A percentile compares a stretch with the other conserved stretches of the same genome.
These are phyloP conservation scores for Liriodendron chinense DNA, from an alignment of 164 flowering plant species.

Conservation along the genomic window DNA sequence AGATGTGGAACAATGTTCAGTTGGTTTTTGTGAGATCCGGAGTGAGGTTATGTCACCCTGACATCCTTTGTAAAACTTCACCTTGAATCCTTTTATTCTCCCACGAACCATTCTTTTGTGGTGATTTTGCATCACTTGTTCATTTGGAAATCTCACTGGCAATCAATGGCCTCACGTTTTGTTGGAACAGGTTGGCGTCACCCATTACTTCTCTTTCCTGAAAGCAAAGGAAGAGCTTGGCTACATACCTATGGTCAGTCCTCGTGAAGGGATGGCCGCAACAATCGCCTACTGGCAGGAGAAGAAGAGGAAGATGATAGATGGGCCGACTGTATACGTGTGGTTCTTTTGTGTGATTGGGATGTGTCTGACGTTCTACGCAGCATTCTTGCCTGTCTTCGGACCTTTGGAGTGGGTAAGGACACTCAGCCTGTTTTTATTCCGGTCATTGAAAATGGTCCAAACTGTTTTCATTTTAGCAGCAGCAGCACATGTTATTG, in stretches of 20 bases:
- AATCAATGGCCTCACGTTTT: not conserved
- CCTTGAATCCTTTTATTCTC: not conserved
- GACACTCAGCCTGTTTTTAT: constrained; percentile 45
- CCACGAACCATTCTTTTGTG: not conserved
- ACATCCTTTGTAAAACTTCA: not conserved
- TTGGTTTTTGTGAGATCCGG: not conserved
- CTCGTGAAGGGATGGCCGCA: constrained; percentile 78
- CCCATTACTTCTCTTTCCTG: constrained; percentile 76
- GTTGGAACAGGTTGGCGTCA: constrained; percentile 76
- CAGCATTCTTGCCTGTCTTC: constrained; percentile 60
- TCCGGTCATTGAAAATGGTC: constrained; percentile 39
- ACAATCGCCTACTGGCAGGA: constrained; percentile 85
- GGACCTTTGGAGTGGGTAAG: constrained; percentile 52
- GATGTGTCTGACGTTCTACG: constrained; percentile 43
- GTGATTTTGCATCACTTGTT: not conserved
- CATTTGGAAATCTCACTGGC: not conserved
- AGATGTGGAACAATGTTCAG: not conserved
- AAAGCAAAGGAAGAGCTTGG: constrained; percentile 89
- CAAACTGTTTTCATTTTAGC: constrained; percentile 35
- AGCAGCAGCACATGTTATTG: constrained; percentile 43
- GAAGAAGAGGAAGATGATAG: constrained; percentile 52
- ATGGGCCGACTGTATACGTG: constrained; percentile 69
- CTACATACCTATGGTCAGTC: constrained; percentile 71
- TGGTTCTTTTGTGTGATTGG: constrained; percentile 72
- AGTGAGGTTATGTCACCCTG: not conserved